Evolutionary conservation across 2,329 filamentous ascomycete genomes (phyloP), one percentile per base, ranked within the genome.

Genomic region (Pseudopithomyces chartarum): DNA sequence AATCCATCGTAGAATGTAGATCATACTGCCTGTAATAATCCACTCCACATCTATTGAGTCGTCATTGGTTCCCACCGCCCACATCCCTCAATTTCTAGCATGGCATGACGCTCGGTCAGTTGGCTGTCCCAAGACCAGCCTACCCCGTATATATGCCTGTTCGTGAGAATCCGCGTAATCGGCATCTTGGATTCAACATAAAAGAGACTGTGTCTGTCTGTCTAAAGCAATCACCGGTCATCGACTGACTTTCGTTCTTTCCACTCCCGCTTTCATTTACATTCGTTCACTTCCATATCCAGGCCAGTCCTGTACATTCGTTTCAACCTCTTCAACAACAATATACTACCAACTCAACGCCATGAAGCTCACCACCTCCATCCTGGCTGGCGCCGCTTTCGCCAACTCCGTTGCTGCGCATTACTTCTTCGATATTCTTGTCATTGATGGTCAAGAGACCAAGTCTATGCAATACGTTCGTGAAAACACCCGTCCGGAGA

Each of bases 361-460:
- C 34, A 36, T 36, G 34, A 36, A 36, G 34, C 34, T 36, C 5
- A 13, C 34, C 34, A 36, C 34, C 34, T 36, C 65, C 29, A 47
- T 64, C 50, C 56, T 67, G 39, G 54, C 58, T 55, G 45, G 52
- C 20, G 56, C 52, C 13, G 58, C 57, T 22, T 44, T 66, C 45
- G 50, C 59, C 39, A 57, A 66, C 51, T 38, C 54, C 17, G 59
- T 57, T 36, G 61, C 60, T 17, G 67, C 66, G 23, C 67, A 70
- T 43, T 70, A 69, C 63, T 64, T 65, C 60, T 68, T 68, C 48
- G 62, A 67, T 44, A 56, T 47, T 10, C 52, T 64, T 26, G 50
- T 66, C 39, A 43, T 62, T 33, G 56, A 66, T 36, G 67, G 65
- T 47, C 20, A 56, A 26, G 59, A 59, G 42, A 60, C 64, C 22